Evolutionary conservation across 2,329 filamentous ascomycete species (phyloP), one percentile per base, ranked within the genome.

Genomic region (Diplodia mutila): DNA sequence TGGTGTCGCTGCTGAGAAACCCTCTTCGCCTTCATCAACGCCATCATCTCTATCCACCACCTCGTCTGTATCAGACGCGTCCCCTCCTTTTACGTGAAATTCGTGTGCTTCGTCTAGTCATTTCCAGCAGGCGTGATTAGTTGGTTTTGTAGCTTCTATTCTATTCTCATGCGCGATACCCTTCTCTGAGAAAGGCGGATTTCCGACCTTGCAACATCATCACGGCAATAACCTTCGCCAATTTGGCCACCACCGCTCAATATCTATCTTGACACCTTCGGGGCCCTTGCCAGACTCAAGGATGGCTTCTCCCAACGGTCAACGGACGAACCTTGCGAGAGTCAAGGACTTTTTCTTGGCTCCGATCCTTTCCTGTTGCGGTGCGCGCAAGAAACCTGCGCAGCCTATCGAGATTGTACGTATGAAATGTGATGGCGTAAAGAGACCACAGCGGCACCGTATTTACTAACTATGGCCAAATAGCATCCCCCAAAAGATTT

Each of bases 281-380:
- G n/a, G 32, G 63, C n/a, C 16, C 8, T 46, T 37, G 32, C 25
- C 52, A 12, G 25, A 2, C n/a, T 29, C 39, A n/a, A 59, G 21
- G 8, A 57, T 46, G 64, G 53, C 39, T 29, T 25, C 29, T 9
- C 29, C 53, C 21, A 25, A 27, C n/a, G 9, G 9, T n/a, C 49
- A 51, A 29, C 59, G 14, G 27, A 61, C 57, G 29, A 66, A 52
- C 29, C 39, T 59, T 37, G 52, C 64, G 14, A 34, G 32, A 49
- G 48, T 59, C 39, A 59, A 59, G 64, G n/a, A 37, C 4, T n/a
- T 66, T 2, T 27, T 57, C 27, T 34, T 51, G 74, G 74, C 46
- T 14, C 53, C 18, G 6, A 64, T 71, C n/a, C 42, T 78, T 16
- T 61, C 76, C 4, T 78, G 76, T 68, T 75, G 73, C 55, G 25